Evolutionary conservation across 2,329 filamentous ascomycete genomes (phyloP), one percentile per base, ranked within the genome.

Genomic region (Gnomoniopsis smithogilvyi): DNA sequence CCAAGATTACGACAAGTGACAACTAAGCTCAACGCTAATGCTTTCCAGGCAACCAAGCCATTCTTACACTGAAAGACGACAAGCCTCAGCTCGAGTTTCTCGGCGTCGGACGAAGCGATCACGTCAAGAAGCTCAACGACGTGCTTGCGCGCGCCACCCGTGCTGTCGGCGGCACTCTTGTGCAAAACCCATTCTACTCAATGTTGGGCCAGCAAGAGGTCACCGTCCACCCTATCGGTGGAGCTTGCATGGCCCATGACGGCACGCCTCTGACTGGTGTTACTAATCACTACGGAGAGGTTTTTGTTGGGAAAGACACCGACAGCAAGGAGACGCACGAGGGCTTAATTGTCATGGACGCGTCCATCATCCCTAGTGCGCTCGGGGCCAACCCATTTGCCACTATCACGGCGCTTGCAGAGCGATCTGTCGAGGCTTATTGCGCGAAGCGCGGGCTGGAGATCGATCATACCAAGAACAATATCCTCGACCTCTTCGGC

Each of bases 401-500:
- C 1, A 90, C 87, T 1, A 90, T 90, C 63, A 81, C 86, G 0
- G 87, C 87, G 2, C 77, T 91, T 21, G 86, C 87, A 0, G 87
- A 90, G 70, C 76, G 87, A 11, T 82, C 82, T 0, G 78, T 89
- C 7, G 80, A 83, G 54, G 68, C 76, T 6, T 80, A 81, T 53
- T 76, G 79, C 2, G 63, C 71, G 54, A 71, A 72, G 10, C 66
- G 74, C 7, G 65, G 66, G 0, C 73, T 86, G 12, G 62, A 58
- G 6, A 79, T 87, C 54, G 76, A 79, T 59, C 69, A 72, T 2
- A 71, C 76, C 22, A 72, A 72, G 24, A 82, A 82, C 59, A 76
- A 72, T 1, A 67, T 77, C 21, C 73, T 87, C 2, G 75, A 87
- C 67, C 73, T 87, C 21, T 84, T 84, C 60, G 81, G 78, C 10